Base-by-base conservation (phyloP, 2,329 filamentous ascomycete species). In the Fonsecaea multimorphosa region DNA sequence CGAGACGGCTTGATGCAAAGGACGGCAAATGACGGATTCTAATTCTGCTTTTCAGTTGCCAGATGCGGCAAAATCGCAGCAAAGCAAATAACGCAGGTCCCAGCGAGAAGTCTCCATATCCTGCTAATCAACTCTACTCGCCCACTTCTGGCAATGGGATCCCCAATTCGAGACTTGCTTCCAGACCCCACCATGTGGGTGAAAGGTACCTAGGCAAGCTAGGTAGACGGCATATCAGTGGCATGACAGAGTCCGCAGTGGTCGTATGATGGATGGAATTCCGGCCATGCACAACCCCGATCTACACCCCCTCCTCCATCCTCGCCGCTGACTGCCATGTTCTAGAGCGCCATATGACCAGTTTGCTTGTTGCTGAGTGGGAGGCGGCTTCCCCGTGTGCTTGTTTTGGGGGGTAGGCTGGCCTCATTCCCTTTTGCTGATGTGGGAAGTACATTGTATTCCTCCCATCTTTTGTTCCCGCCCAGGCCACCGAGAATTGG, bases 161-260 rank as follows among this genome's bases (percentile, higher is more conserved):
- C 38, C 38, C 38, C 38, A 19, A 19, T n/a, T 19, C 38, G 38
- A 44, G 19, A 44, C 38, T n/a, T n/a, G 38, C 38, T 19, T 44
- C 38, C n/a, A 44, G 38, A 44, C 38, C 19, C 38, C 38, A 44
- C 38, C 16, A 44, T 44, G 38, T 16, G 16, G 38, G 38, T 19
- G n/a, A 1, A 11, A 12, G 34, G 34, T 11, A 36, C 8, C 12
- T 31, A 31, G 29, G 8, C 29, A 4, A 31, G n/a, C 29, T 38
- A 6, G 16, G 40, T 19, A 19, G 9, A 46, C 19, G 19, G 40
- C 40, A 46, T 46, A 22, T 46, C 56, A 29, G 56, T 58, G 56
- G 56, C 38, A 58, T 58, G 56, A 58, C 44, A n/a, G 22, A 58
- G 19, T 14, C 16, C 38, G 14, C 40, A 12, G 1, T 46, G 7